A percentile compares a stretch with the other conserved stretches of the same genome.
phyloP scores from a whole-genome alignment of 257 asterid genomes.

The Solanum piurae region DNA sequence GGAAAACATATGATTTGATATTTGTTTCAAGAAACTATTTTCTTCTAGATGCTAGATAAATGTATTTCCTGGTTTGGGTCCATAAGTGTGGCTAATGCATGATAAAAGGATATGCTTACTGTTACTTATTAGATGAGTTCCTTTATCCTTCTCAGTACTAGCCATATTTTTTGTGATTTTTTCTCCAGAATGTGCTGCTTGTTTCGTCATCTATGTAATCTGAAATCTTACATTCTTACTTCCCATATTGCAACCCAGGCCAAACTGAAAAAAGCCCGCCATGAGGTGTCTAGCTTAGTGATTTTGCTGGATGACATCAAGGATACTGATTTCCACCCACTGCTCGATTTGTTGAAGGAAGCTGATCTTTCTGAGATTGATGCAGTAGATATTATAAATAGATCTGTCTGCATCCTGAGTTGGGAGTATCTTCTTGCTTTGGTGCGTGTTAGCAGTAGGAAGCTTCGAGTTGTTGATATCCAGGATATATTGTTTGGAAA shows the following conservation, averaged over 20 bases:
- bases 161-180: not conserved
- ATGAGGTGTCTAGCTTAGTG: slow-evolving; percentile 34
- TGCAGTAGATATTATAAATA: slow-evolving; percentile 72
- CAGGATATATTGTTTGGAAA: slow-evolving; percentile 67
- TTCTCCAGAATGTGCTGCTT: not conserved
- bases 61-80: not conserved
- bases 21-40: not conserved
- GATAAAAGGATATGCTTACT: not conserved
- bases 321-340: slow-evolving; percentile 64
- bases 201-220: not conserved
- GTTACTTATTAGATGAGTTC: not conserved
- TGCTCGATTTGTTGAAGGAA: slow-evolving; percentile 47
- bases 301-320: slow-evolving; percentile 55
- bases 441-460: slow-evolving; percentile 54
- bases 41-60: not conserved
- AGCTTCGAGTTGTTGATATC: slow-evolving; percentile 82
- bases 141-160: not conserved
- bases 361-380: slow-evolving; percentile 71
- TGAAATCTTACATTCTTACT: not conserved
- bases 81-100: not conserved
- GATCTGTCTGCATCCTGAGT: slow-evolving; percentile 48
- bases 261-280: slow-evolving; percentile 52
- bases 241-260: slow-evolving; percentile 43
- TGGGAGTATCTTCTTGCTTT: slow-evolving; percentile 48
- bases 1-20: not conserved